Base-by-base conservation (phyloP, 139 green algal genomes). In the Auxenochlorella pyrenoidosa region DNA sequence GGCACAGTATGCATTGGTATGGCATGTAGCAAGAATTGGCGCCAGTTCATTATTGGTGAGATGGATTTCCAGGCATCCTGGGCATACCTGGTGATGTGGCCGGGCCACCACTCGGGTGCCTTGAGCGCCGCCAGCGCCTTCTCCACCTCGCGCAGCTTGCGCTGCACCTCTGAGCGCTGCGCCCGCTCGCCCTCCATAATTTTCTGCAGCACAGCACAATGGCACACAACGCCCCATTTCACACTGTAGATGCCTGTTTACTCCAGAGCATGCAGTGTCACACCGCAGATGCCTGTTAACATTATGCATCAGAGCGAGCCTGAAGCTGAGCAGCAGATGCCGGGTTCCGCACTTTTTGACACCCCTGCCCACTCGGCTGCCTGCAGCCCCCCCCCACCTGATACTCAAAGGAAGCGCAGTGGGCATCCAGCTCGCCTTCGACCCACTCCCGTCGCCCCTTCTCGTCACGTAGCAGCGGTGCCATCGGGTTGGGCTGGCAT, bases 111-210 rank as follows among this genome's bases (percentile, higher is more conserved):
- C 4, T 84, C 66, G 1, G 89, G 89, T 60, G 90, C 86, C 34
- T 85, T 68, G 18, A 90, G 36, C 18, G 88, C 80, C 13, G 92
- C 89, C 32, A 97, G 88, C 68, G 89, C 87, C 92, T 94, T 94
- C 88, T 96, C 90, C 58, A 96, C 89, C 38, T 96, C 90, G 13
- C 87, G 79, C 88, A 96, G 90, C 85, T 83, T 87, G 47, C 88
- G 79, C 10, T 90, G 90, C 10, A 82, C 88, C 71, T 94, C 93
- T 30, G 78, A 85, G 43, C 92, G 90, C 89, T 90, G 92, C 54
- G 94, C 95, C 71, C 96, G 93, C 91, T 98, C 95, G 1, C 94
- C 95, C 40, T 98, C 95, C 43, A 97, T 89, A 63, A 97, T 92
- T 66, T 93, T 89, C 30, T 86, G 84, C 85, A 90, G 75, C 1